A percentile compares a stretch with the other conserved stretches of the same genome.
phyloP scores from a whole-genome alignment of 2,329 filamentous ascomycete species.

The Fusarium heterosporum region DNA sequence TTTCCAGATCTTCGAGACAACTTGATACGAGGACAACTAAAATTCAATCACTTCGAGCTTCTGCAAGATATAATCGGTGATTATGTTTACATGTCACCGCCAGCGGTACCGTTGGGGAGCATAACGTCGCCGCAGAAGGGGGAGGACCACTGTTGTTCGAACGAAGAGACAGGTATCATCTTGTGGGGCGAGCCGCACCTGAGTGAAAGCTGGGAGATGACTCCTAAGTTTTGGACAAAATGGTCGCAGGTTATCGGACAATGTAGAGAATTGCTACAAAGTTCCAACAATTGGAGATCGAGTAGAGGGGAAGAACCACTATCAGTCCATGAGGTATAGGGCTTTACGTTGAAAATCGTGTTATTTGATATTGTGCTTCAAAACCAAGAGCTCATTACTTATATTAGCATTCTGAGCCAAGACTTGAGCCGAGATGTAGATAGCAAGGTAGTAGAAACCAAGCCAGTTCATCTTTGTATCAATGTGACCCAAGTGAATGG shows the following conservation, averaged over 20 bases:
- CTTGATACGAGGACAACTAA: conserved; percentile 17
- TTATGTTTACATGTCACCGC: background rate
- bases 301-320: background rate
- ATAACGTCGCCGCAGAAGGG: background rate
- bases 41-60: conserved; percentile 26
- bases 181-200: conserved; percentile 22
- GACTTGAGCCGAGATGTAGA: too few species aligned
- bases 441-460: too few species aligned
- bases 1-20: conserved; percentile 33
- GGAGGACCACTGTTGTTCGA: background rate
- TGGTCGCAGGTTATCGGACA: background rate
- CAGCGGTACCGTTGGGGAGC: background rate
- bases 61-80: conserved; percentile 21
- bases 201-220: background rate
- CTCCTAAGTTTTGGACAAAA: background rate
- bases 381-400: too few species aligned
- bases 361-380: too few species aligned
- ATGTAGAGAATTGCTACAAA: background rate
- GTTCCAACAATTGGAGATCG: background rate
- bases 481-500: background rate
- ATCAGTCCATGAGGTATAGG: background rate
- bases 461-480: too few species aligned
- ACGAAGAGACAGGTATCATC: conserved; percentile 2
- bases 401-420: too few species aligned
- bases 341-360: too few species aligned